These are phyloP conservation scores for Piloderma croceum DNA, from an alignment of 768 basidiomycete genomes.

Conservation along the genomic window DNA sequence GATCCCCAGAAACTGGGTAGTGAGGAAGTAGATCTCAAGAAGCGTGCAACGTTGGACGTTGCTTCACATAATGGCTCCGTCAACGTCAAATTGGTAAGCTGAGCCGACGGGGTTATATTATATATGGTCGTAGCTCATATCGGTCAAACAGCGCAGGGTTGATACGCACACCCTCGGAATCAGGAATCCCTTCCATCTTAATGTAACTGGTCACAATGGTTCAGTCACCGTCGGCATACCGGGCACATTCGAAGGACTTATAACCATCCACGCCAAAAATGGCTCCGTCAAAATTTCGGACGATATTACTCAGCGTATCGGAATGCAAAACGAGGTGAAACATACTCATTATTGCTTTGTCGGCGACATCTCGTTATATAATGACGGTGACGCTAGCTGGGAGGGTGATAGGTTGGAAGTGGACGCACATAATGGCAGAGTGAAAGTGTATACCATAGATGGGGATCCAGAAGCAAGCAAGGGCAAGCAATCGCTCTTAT, in stretches of 20 bases:
- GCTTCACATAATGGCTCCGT: not conserved
- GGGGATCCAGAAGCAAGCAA: too few species aligned
- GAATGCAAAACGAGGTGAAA: slow-evolving; percentile 29
- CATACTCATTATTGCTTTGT: slow-evolving; percentile 33
- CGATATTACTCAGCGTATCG: slow-evolving; percentile 23
- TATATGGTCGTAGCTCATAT: not conserved
- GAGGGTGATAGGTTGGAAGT: slow-evolving; percentile 34
- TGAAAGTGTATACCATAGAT: slow-evolving; percentile 34
- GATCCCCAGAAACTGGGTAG: too few species aligned
- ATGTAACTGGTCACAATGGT: slow-evolving; percentile 23
- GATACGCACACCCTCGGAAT: not conserved
- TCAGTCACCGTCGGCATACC: slow-evolving; percentile 32
- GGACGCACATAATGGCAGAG: slow-evolving; percentile 32
- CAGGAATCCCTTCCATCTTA: not conserved
- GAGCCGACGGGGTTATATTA: not conserved
- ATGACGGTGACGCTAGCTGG: slow-evolving; percentile 27
- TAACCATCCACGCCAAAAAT: slow-evolving; percentile 29
- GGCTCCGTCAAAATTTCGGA: slow-evolving; percentile 32
- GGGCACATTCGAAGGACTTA: slow-evolving; percentile 35
- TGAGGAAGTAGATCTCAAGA: not conserved
- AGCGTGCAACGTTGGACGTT: not conserved
- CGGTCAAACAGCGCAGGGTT: not conserved
- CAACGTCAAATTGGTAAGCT: not conserved
- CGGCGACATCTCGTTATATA: slow-evolving; percentile 35
- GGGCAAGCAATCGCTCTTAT: too few species aligned